phyloP scores from a whole-genome alignment of 495 filamentous ascomycete genomes.

The Penicillium arizonense region DNA sequence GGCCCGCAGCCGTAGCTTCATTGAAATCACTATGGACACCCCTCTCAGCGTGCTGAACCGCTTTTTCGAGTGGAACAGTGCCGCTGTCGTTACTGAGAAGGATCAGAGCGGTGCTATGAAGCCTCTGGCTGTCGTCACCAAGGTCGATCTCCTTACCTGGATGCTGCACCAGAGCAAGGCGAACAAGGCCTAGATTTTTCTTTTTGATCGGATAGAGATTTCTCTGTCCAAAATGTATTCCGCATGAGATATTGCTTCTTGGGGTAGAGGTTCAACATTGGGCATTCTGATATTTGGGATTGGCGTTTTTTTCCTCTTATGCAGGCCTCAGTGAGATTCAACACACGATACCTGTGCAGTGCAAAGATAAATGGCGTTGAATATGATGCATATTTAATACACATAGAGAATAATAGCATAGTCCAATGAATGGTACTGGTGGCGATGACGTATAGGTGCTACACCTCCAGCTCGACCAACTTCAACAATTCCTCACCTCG shows the following conservation, averaged over 20 bases:
- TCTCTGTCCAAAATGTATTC: conserved; percentile 9
- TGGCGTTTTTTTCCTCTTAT: conserved; percentile 14
- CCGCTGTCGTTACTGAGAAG: conserved; percentile 85
- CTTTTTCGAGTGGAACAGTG: conserved; percentile 98
- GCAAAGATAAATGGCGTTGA: conserved; percentile 6
- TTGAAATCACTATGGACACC: conserved; percentile 92
- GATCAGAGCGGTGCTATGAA: conserved; percentile 59
- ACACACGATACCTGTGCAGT: conserved; percentile 17
- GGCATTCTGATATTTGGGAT: conserved; percentile 10
- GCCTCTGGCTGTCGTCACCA: conserved; percentile 89
- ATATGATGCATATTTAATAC: conserved; percentile 4
- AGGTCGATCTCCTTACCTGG: conserved; percentile 94
- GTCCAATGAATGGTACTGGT: not conserved
- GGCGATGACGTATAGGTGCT: conserved; percentile 6
- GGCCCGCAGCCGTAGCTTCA: conserved; percentile 64
- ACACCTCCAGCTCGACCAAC: no score
- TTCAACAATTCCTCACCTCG: not conserved
- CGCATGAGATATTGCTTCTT: conserved; percentile 3
- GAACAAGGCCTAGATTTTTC: conserved; percentile 15
- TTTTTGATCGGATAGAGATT: not conserved
- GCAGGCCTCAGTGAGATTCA: conserved; percentile 15
- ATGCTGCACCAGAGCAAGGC: conserved; percentile 67
- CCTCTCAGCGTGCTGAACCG: conserved; percentile 76
- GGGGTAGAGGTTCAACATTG: conserved; percentile 25
- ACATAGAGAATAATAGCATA: conserved; percentile 8